Percentiles rank a stretch among this genome's conserved stretches.
Conservation (phyloP, 2,329 filamentous ascomycete species). For the Ophiostoma sp. region DNA sequence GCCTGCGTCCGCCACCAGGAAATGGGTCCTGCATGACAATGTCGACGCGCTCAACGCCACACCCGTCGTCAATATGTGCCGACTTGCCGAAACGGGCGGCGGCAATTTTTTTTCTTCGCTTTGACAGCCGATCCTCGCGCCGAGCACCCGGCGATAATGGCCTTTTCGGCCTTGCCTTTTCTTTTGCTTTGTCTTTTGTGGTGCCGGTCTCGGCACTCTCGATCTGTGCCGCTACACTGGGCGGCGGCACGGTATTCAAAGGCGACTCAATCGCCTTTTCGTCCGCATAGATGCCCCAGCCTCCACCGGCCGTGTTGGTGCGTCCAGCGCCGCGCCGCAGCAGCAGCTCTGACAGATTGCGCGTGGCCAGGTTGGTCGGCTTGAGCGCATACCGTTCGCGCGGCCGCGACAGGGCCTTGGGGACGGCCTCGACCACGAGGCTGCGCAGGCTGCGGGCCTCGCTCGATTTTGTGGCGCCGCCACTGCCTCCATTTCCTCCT, state of each 20-base stretch:
- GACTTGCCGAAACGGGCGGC: conserved; percentile 65
- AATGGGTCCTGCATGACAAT: conserved; percentile 56
- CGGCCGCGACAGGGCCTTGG: conserved; percentile 73
- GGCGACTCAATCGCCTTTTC: conserved; percentile 52
- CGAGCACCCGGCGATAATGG: conserved; percentile 30
- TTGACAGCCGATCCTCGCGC: conserved; percentile 40
- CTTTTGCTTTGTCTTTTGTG: neutral
- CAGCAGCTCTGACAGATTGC: conserved; percentile 65
- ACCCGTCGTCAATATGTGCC: conserved; percentile 51
- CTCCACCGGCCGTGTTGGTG: conserved; percentile 66
- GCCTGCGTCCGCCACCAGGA: conserved; percentile 30
- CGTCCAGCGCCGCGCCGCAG: conserved; percentile 64
- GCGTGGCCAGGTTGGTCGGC: conserved; percentile 62
- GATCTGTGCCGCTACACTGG: conserved; percentile 34
- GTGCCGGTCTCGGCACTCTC: neutral
- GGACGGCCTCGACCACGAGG: conserved; percentile 71
- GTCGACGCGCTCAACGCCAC: conserved; percentile 58
- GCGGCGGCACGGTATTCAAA: conserved; percentile 48
- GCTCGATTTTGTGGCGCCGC: neutral
- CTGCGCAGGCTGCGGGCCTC: conserved; percentile 62
- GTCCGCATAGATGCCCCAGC: conserved; percentile 73
- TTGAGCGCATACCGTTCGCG: conserved; percentile 66
- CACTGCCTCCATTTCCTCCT: too few relatives aligned
- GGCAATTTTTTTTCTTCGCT: conserved; percentile 58
- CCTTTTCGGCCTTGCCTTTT: conserved; percentile 24